phyloP scores from a whole-genome alignment of 257 asterid genomes.

The Nicotiana knightiana region DNA sequence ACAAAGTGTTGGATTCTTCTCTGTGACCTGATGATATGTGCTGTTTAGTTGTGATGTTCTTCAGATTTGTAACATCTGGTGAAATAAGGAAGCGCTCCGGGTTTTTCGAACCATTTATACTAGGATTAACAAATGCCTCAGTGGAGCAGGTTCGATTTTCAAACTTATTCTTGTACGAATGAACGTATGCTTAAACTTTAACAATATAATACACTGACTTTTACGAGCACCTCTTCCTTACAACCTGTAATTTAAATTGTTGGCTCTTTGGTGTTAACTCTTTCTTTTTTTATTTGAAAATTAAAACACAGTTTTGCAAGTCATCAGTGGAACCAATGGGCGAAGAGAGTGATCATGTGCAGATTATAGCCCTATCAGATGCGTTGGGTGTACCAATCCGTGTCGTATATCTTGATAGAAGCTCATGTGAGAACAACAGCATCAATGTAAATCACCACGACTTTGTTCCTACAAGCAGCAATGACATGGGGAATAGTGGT shows the following conservation, averaged over 20 bases:
- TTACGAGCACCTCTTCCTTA: background rate
- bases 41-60: slow-evolving; percentile 83
- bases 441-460: slow-evolving; percentile 89
- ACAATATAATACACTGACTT: background rate
- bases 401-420: slow-evolving; percentile 85
- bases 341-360: slow-evolving; percentile 97
- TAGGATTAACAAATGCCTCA: slow-evolving; percentile 64
- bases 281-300: background rate
- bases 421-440: slow-evolving; percentile 68
- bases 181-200: background rate
- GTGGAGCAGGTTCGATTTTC: slow-evolving; percentile 77
- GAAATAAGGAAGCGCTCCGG: slow-evolving; percentile 79
- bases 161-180: background rate
- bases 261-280: background rate
- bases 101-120: slow-evolving; percentile 87
- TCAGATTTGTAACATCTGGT: slow-evolving; percentile 94
- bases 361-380: slow-evolving; percentile 92
- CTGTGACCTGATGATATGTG: background rate
- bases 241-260: background rate
- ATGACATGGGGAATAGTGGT: slow-evolving; percentile 10
- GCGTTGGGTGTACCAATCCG: slow-evolving; percentile 86
- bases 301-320: slow-evolving; percentile 74
- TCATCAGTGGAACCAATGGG: slow-evolving; percentile 99
- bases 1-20: background rate
- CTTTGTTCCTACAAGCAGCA: slow-evolving; percentile 41